phyloP scores from a whole-genome alignment of 306 rosid species.

The Acmispon strigosus region DNA sequence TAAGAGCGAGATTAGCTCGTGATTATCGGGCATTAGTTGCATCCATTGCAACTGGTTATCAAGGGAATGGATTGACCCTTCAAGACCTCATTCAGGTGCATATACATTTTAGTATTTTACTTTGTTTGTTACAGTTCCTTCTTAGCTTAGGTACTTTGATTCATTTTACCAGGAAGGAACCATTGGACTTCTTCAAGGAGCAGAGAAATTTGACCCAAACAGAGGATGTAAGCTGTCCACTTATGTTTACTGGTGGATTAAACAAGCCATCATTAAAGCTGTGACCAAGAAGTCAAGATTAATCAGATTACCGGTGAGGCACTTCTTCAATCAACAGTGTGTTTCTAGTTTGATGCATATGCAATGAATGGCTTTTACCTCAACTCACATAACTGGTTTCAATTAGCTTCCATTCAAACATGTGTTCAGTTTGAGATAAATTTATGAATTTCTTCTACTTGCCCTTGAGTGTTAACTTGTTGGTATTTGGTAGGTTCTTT shows the following conservation, averaged over 20 bases:
- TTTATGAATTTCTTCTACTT: not conserved
- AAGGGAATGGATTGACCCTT: slow-evolving; percentile 67
- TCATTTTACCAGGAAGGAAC: slow-evolving; percentile 65
- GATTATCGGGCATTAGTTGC: slow-evolving; percentile 53
- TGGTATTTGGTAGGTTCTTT: not conserved
- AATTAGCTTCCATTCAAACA: not conserved
- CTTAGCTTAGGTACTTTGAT: not conserved
- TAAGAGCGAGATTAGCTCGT: slow-evolving; percentile 45
- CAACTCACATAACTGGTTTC: not conserved
- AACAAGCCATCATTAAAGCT: slow-evolving; percentile 71
- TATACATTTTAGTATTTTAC: not conserved
- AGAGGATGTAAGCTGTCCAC: slow-evolving; percentile 72
- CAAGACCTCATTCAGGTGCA: slow-evolving; percentile 85
- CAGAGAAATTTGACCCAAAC: slow-evolving; percentile 59
- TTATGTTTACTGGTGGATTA: slow-evolving; percentile 89
- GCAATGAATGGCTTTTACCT: not conserved
- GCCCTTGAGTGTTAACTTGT: not conserved
- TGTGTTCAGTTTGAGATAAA: not conserved
- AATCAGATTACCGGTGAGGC: slow-evolving; percentile 74
- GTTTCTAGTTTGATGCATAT: not conserved
- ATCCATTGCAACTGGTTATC: slow-evolving; percentile 60
- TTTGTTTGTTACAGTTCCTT: not conserved
- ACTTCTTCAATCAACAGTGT: not conserved
- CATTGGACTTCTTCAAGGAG: slow-evolving; percentile 79
- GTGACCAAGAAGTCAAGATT: slow-evolving; percentile 62